phyloP scores from a whole-genome alignment of 352 stramenopile genomes.

The Plasmopara muralis region DNA sequence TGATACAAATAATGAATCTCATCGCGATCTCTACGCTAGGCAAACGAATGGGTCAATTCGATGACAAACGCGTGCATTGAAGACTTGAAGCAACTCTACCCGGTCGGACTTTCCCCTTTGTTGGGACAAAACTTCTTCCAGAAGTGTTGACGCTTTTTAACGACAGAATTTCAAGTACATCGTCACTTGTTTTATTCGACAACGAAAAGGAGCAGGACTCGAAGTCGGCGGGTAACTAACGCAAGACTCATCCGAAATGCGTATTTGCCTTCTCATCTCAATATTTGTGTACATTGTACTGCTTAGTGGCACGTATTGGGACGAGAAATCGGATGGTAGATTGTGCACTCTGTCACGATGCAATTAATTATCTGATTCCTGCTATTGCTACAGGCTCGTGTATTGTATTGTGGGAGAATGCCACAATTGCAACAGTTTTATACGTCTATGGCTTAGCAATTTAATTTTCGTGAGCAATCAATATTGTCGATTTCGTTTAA shows the following conservation, averaged over 20 bases:
- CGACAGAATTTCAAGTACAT: constrained; percentile 83
- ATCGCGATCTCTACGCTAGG: constrained; percentile 8
- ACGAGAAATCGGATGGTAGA: constrained; percentile 66
- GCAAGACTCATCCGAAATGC: neutral
- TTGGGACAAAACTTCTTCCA: neutral
- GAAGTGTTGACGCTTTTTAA: neutral
- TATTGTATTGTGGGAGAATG: constrained; percentile 72
- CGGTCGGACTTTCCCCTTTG: constrained; percentile 17
- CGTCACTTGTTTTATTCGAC: constrained; percentile 57
- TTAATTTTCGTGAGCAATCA: constrained; percentile 2
- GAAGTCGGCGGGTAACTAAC: constrained; percentile 43
- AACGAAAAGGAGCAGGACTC: constrained; percentile 57
- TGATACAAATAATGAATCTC: neutral
- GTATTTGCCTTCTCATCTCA: neutral
- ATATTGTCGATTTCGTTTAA: neutral
- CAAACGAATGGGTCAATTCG: constrained; percentile 63
- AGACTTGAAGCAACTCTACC: constrained; percentile 56
- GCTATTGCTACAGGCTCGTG: constrained; percentile 37
- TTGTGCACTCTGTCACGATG: neutral
- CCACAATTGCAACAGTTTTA: constrained; percentile 54
- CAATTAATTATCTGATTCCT: neutral
- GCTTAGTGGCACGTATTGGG: constrained; percentile 50
- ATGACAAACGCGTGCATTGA: constrained; percentile 63
- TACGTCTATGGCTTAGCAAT: constrained; percentile 65
- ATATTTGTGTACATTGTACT: neutral